Conservation (phyloP, 768 basidiomycete genomes). For the Boletus sp. region DNA sequence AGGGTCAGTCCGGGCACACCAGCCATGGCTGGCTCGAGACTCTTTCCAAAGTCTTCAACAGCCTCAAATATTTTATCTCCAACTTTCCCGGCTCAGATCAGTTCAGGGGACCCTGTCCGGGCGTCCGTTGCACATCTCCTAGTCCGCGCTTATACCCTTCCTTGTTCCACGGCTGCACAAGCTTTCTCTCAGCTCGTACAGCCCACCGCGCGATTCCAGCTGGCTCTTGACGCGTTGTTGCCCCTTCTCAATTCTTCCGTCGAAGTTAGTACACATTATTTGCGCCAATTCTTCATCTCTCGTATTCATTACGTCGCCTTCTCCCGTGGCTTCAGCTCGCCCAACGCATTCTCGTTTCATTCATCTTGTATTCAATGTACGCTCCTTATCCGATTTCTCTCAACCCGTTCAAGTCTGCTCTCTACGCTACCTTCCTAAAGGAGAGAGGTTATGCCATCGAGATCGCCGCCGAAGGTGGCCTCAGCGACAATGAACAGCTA, state of each 20-base stretch:
- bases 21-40: slow-evolving; percentile 30
- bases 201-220: slow-evolving; percentile 73
- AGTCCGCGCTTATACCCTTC: slow-evolving; percentile 59
- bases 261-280: slow-evolving; percentile 44
- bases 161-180: slow-evolving; percentile 74
- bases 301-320: slow-evolving; percentile 13
- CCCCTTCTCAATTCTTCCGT: slow-evolving; percentile 59
- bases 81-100: slow-evolving; percentile 29
- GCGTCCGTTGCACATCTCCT: slow-evolving; percentile 69
- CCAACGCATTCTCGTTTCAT: slow-evolving; percentile 73
- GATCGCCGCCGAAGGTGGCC: slow-evolving; percentile 45
- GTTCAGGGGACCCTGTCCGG: slow-evolving; percentile 44
- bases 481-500: slow-evolving; percentile 66
- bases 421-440: slow-evolving; percentile 62
- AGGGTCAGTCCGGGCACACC: slow-evolving; percentile 25
- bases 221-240: slow-evolving; percentile 78
- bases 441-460: slow-evolving; percentile 62
- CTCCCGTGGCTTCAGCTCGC: slow-evolving; percentile 45
- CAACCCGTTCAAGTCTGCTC: slow-evolving; percentile 77
- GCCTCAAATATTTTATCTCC: slow-evolving; percentile 36
- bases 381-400: slow-evolving; percentile 74
- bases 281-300: slow-evolving; percentile 13
- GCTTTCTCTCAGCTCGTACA: slow-evolving; percentile 75
- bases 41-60: slow-evolving; percentile 30
- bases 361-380: slow-evolving; percentile 77